These are phyloP conservation scores for Hirsutella thompsonii DNA, from an alignment of 2,329 filamentous ascomycete species.

Conservation along the genomic window DNA sequence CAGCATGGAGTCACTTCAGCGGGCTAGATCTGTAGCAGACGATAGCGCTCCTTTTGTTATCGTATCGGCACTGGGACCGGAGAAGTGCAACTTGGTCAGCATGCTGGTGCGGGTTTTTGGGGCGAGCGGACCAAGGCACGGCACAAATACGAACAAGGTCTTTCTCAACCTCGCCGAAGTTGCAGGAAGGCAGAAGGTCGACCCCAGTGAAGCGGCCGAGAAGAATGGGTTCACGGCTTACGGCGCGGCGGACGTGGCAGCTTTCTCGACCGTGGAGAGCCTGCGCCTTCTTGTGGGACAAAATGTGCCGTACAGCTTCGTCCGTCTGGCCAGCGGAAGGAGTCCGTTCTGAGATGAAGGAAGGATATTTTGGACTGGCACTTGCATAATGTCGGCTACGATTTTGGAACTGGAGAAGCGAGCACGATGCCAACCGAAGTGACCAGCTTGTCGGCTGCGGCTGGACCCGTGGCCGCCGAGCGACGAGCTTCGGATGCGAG, in stretches of 20 bases:
- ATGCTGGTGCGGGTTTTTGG: constrained; percentile 66
- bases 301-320: constrained; percentile 81
- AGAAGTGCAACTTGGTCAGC: constrained; percentile 67
- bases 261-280: constrained; percentile 76
- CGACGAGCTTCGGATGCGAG: no score
- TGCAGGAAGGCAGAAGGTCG: constrained; percentile 38
- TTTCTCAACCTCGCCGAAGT: constrained; percentile 67
- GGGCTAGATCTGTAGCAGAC: constrained; percentile 34
- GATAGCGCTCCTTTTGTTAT: constrained; percentile 62
- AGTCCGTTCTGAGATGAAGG: constrained; percentile 28
- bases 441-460: no score
- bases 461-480: no score
- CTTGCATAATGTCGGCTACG: no score
- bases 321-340: constrained; percentile 52
- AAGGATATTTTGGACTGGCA: no score
- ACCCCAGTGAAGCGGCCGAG: constrained; percentile 58
- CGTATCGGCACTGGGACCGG: constrained; percentile 63
- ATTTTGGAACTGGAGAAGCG: no score
- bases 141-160: constrained; percentile 44
- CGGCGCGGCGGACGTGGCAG: constrained; percentile 65
- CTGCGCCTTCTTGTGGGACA: constrained; percentile 67
- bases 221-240: constrained; percentile 70
- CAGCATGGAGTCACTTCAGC: constrained; percentile 50
- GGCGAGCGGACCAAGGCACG: constrained; percentile 15
- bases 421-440: no score